Evolutionary conservation across 768 basidiomycete species (phyloP), one percentile per base, ranked within the genome.

Genomic region (Lyophyllum atratum): DNA sequence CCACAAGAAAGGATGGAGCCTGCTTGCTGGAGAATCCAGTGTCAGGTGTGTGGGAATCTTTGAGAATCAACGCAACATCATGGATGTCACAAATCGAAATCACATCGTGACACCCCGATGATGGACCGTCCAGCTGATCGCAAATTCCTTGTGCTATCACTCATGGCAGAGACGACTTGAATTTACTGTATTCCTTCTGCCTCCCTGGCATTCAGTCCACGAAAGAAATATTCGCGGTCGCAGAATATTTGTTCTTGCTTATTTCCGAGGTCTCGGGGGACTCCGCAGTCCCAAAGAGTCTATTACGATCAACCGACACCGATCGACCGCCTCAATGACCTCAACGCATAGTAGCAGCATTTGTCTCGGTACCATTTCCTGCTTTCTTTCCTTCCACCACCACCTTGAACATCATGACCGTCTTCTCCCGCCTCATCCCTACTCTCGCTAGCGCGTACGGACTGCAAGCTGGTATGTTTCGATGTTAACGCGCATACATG

Each of bases 341-440:
- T 37, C 4, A 37, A 37, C 6, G 29, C 11, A 31, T 31, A 5
- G 14, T 37, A 15, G 7, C 34, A 14, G 34, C 14, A 37, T 3
- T 37, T 14, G 34, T 37, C 34, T 6, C 11, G 11, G 29, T 31
- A 6, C 29, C 6, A 11, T 39, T 26, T 40, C 26, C 15, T 48
- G 26, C 40, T 47, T 49, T 34, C 42, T 28, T 45, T 17, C 33
- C 19, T 44, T 19, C 19, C 47, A 26, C 46, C 43, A 57, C 55
- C 52, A 59, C 55, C 54, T 25, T 28, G 46, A 47, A 22, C 6
- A 2, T 34, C 8, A 83, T 84, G 80, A 59, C 76, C 5, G 70
- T 82, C 2, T 80, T 85, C 58, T 85, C 85, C 14, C 77, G 76
- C 37, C 74, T 87, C n/a, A 51, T 84, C 1, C 85, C 83, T 9